phyloP scores from a whole-genome alignment of 2,329 filamentous ascomycete genomes.

The Tolypocladium inflatum region DNA sequence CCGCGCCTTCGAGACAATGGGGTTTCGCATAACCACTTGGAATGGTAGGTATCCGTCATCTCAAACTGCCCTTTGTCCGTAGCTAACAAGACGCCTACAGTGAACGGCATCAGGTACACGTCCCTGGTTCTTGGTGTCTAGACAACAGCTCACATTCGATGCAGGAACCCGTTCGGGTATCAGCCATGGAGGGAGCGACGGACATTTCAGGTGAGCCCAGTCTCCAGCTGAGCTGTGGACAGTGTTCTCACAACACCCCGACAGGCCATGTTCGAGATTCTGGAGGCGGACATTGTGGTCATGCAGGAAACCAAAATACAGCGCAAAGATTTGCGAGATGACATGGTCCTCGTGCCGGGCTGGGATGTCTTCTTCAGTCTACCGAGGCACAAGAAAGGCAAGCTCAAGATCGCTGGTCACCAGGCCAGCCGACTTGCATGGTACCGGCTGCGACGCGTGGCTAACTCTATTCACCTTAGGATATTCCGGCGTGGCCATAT shows the following conservation, averaged over 20 bases:
- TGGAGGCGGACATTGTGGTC: slow-evolving; percentile 86
- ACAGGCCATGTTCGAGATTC: slow-evolving; percentile 84
- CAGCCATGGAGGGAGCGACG: slow-evolving; percentile 69
- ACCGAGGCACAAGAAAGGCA: slow-evolving; percentile 87
- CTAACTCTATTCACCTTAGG: slow-evolving; percentile 38
- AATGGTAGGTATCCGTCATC: slow-evolving; percentile 49
- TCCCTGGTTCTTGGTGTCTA: no score
- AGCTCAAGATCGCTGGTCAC: not conserved
- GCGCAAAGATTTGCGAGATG: slow-evolving; percentile 80
- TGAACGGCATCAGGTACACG: slow-evolving; percentile 63
- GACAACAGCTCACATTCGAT: not conserved
- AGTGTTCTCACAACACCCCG: not conserved
- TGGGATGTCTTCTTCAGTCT: slow-evolving; percentile 97
- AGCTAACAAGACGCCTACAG: slow-evolving; percentile 28
- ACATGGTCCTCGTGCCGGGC: slow-evolving; percentile 89
- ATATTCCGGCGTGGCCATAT: slow-evolving; percentile 92
- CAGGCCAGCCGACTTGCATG: not conserved
- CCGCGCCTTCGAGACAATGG: slow-evolving; percentile 39
- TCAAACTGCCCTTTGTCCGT: not conserved
- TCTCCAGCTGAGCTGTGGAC: not conserved
- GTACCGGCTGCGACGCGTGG: not conserved
- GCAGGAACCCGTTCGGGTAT: slow-evolving; percentile 73
- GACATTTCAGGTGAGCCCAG: slow-evolving; percentile 50
- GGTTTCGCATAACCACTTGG: slow-evolving; percentile 75
- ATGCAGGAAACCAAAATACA: slow-evolving; percentile 98